Percentiles rank a stretch among this genome's conserved stretches.
phyloP scores from a whole-genome alignment of 2,329 filamentous ascomycete species.

The Metarhizium anisopliae region DNA sequence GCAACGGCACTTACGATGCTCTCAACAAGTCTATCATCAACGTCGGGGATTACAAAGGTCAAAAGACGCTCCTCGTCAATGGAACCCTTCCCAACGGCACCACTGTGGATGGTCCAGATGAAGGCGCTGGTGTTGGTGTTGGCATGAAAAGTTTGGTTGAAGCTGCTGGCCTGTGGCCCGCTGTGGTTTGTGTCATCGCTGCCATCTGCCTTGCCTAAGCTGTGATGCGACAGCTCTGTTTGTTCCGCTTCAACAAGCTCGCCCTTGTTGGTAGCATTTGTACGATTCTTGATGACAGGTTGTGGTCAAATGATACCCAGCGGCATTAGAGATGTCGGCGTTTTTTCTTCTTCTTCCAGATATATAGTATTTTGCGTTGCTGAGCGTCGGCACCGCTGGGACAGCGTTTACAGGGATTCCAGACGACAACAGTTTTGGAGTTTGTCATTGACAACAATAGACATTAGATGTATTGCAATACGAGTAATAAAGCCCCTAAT shows the following conservation, averaged over 20 bases:
- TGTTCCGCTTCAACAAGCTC: background rate
- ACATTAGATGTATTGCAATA: too few relatives aligned
- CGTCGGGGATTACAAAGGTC: constrained; percentile 34
- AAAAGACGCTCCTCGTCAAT: constrained; percentile 59
- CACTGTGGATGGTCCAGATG: constrained; percentile 28
- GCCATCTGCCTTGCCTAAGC: constrained; percentile 33
- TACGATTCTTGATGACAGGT: background rate
- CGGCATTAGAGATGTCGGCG: background rate
- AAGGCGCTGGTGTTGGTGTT: constrained; percentile 21
- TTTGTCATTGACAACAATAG: too few relatives aligned
- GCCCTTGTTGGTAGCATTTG: background rate
- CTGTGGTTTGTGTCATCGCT: constrained; percentile 32
- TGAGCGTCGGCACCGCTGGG: background rate
- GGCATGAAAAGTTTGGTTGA: constrained; percentile 25
- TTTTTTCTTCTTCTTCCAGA: background rate
- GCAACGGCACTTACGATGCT: constrained; percentile 49
- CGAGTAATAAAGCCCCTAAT: too few relatives aligned
- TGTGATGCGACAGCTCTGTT: background rate
- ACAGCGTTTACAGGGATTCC: background rate
- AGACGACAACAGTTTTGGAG: too few relatives aligned
- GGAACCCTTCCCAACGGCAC: constrained; percentile 66
- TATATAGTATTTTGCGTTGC: background rate
- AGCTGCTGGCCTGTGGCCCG: constrained; percentile 41
- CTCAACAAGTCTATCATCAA: constrained; percentile 55
- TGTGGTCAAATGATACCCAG: background rate